phyloP scores from a whole-genome alignment of 164 flowering plant genomes.

The Vitis amurensis region DNA sequence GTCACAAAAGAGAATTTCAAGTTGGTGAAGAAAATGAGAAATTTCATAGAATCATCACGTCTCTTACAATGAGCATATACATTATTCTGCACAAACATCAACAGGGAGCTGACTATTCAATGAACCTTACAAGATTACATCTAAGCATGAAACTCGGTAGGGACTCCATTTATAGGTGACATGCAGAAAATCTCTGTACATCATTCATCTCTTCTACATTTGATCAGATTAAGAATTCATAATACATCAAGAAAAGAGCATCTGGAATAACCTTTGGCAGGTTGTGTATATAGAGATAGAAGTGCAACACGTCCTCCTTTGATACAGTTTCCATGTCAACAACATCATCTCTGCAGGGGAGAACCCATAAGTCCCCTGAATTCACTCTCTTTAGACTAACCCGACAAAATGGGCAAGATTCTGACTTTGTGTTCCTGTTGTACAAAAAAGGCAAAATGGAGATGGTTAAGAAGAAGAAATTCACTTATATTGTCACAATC shows the following conservation, averaged over 20 bases:
- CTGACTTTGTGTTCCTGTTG: conserved; percentile 36
- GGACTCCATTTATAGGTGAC: conserved; percentile 3
- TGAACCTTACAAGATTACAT: conserved; percentile 9
- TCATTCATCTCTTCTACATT: background rate
- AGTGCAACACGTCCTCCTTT: conserved; percentile 39
- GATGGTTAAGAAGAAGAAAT: background rate
- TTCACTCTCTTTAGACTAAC: conserved; percentile 40
- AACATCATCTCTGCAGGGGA: conserved; percentile 28
- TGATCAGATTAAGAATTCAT: conserved; percentile 50
- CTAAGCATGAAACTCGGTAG: background rate
- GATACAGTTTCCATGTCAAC: conserved; percentile 26
- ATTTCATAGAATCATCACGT: too few species aligned
- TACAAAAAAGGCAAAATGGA: background rate
- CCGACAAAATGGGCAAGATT: conserved; percentile 51
- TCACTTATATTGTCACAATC: too few species aligned
- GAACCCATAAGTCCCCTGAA: conserved; percentile 69
- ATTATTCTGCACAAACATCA: conserved; percentile 7
- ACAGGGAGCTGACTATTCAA: background rate
- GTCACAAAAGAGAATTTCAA: too few species aligned
- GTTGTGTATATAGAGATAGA: conserved; percentile 32
- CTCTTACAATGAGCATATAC: conserved; percentile 3
- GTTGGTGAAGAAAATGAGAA: too few species aligned
- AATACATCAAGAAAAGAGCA: conserved; percentile 54
- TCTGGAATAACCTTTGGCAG: conserved; percentile 67
- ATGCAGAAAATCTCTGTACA: conserved; percentile 19